Evolutionary conservation across 257 asterid species (phyloP), one percentile per base, ranked within the genome.

Genomic region (Petunia axillaris): DNA sequence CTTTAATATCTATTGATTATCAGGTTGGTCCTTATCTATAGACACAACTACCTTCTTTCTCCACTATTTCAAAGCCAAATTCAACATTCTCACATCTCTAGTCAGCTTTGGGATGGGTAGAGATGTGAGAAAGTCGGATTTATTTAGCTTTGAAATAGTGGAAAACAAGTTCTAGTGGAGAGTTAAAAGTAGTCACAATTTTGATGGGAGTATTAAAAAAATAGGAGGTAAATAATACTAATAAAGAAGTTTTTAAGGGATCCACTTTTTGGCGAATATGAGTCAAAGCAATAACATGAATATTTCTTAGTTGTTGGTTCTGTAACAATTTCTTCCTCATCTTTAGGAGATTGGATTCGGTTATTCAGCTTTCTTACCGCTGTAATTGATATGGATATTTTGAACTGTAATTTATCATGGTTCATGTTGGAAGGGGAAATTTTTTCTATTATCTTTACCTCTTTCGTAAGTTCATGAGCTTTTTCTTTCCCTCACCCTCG

Each of bases 301-400:
- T 25, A 25, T 25, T 25, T 71, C 62, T 35, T 11, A 48, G 62
- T 35, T 71, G 44, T 71, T 71, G 25, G 77, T 48, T 35, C 15
- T 50, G 52, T 35, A 59, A 50, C 11, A 16, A 16, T 71, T 48
- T 71, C 77, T 35, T 71, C 2, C 54, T 16, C 77, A 35, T 71
- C 40, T 48, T 71, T 71, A 50, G 77, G 37, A 71, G 43, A 35
- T 71, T 71, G 62, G n/a, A 5, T 71, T 71, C 25, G 36, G 60
- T 48, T 4, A 16, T 14, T 25, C 44, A 48, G 58, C 60, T 71
- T 25, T 35, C 60, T 46, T 50, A 48, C 58, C 48, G 60, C 60
- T 48, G 44, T 14, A 25, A 46, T 25, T 25, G 60, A 55, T 71
- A 5, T 35, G 46, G 25, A 48, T 48, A 59, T 48, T n/a, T 48